Evolutionary conservation across 805 yeast species (phyloP), one percentile per base, ranked within the genome.

Genomic region (Kluyveromyces nonfermentans): DNA sequence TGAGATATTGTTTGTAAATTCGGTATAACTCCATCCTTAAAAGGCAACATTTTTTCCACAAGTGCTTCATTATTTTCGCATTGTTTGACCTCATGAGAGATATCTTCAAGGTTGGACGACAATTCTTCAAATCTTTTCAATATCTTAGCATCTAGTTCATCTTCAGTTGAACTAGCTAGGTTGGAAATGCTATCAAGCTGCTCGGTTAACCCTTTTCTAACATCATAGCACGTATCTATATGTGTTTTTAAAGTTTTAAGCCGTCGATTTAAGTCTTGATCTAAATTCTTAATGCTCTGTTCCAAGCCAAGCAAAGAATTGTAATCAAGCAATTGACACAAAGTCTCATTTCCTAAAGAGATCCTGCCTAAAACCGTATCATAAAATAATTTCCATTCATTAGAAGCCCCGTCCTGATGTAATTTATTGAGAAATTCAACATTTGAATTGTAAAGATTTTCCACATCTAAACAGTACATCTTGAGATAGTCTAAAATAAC

Each of bases 401-500:
- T 65, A 16, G 64, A 62, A 17, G 72, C 59, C 1, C 77, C 69
- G 47, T 73, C 71, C 32, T 59, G 54, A 39, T 64, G 64, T 30
- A 77, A 55, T 21, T 71, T 54, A 41, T 60, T 62, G 25, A 68
- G 50, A 60, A 68, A 60, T 36, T 69, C 57, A 45, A 66, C 50
- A 17, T 68, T 61, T 12, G 65, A 56, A 43, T 63, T 57, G 53
- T 72, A 74, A 19, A 60, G 62, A 46, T 71, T 72, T 44, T 73
- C 75, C 2, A 72, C 70, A n/a, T 75, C 78, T 38, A 56, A 59
- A 25, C 74, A 67, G 54, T 74, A 76, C 35, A 69, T 63, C 20
- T 73, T 68, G 38, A 72, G 67, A 54, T 76, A 77, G 48, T 73
- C 75, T 43, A 69, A 65, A 4, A 76, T 70, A 14, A 73, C 68